These are phyloP conservation scores for Rubroboletus satanas DNA, from an alignment of 768 basidiomycete genomes.

Conservation along the genomic window DNA sequence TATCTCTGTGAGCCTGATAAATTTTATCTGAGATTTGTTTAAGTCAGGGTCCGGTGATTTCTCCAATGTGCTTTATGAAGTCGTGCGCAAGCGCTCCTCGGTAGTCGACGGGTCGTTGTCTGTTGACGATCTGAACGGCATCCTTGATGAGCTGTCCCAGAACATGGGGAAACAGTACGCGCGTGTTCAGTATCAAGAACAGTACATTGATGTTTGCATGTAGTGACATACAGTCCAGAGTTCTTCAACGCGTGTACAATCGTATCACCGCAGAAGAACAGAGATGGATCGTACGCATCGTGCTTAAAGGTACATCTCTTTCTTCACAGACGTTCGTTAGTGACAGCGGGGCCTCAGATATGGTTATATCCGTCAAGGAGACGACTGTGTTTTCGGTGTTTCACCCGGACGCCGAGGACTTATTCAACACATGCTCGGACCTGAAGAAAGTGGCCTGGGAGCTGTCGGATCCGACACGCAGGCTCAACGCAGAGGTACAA, in stretches of 20 bases:
- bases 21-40: background rate
- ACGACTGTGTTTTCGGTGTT: constrained; percentile 88
- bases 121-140: constrained; percentile 78
- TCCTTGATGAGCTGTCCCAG: constrained; percentile 74
- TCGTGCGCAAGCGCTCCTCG: constrained; percentile 80
- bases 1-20: background rate
- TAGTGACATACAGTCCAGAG: constrained; percentile 72
- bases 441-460: constrained; percentile 91
- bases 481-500: constrained; percentile 57
- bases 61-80: constrained; percentile 80
- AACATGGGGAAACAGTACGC: constrained; percentile 72
- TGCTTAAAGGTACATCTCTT: constrained; percentile 71
- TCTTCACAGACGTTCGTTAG: background rate
- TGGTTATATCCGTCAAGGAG: constrained; percentile 91
- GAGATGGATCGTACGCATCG: constrained; percentile 93
- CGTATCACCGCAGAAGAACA: constrained; percentile 84
- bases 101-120: constrained; percentile 70
- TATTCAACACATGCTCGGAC: constrained; percentile 97
- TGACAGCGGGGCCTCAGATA: constrained; percentile 47
- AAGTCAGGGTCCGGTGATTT: constrained; percentile 84
- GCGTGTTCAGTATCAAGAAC: background rate
- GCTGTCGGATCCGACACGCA: constrained; percentile 68
- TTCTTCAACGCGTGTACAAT: constrained; percentile 75
- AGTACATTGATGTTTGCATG: constrained; percentile 7
- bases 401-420: constrained; percentile 89